phyloP scores from a whole-genome alignment of 257 asterid genomes.

The Primulina eburnea region DNA sequence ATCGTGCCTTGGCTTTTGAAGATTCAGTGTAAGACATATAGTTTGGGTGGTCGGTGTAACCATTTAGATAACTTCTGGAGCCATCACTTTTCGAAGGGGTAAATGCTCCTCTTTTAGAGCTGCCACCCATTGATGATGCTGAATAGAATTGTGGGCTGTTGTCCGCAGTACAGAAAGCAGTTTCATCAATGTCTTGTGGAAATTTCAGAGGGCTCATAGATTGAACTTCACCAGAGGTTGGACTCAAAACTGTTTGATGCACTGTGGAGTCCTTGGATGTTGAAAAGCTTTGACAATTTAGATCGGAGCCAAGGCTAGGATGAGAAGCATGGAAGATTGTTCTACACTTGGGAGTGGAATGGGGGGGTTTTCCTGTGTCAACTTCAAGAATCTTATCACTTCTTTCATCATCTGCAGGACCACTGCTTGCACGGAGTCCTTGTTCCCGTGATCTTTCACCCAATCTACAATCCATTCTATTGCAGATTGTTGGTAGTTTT shows the following conservation, averaged over 20 bases:
- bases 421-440: constrained; percentile 22
- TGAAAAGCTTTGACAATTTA: constrained; percentile 48
- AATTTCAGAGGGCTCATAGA: constrained; percentile 44
- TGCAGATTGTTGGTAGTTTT: constrained; percentile 17
- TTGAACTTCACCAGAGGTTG: constrained; percentile 55
- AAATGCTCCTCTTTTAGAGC: constrained; percentile 43
- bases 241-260: constrained; percentile 43
- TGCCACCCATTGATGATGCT: constrained; percentile 44
- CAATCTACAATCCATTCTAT: constrained; percentile 14
- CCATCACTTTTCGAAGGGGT: constrained; percentile 80
- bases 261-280: constrained; percentile 59
- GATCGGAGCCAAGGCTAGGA: constrained; percentile 49
- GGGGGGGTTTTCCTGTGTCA: constrained; percentile 40
- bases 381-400: constrained; percentile 61
- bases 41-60: constrained; percentile 62
- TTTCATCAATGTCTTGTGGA: constrained; percentile 34
- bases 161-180: constrained; percentile 50
- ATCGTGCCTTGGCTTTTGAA: constrained; percentile 75
- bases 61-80: constrained; percentile 58
- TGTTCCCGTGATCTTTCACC: constrained; percentile 25
- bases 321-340: constrained; percentile 54
- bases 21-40: constrained; percentile 89
- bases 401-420: constrained; percentile 34
- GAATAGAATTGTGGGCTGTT: constrained; percentile 55
- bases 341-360: constrained; percentile 29